Conservation (phyloP, 208 protist genomes). For the Trypanosomatidae sp. region DNA sequence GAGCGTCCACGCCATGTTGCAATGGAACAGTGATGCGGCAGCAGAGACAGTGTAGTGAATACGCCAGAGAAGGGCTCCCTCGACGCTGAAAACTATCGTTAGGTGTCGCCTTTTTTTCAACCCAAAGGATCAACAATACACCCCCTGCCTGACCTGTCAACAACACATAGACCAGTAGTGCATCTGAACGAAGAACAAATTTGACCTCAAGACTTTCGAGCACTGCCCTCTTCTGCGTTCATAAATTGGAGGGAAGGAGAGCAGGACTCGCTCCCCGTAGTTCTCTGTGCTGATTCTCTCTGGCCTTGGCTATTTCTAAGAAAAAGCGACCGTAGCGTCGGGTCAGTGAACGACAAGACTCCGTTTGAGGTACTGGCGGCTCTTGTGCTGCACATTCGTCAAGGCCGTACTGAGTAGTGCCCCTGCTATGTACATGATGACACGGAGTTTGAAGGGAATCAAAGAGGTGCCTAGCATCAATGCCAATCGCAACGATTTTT, state of each 20-base stretch:
- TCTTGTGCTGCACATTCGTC: not conserved
- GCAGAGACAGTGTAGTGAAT: not conserved
- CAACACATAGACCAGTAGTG: not conserved
- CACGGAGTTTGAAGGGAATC: not conserved
- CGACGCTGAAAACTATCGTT: not conserved
- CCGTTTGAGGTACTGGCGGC: not conserved
- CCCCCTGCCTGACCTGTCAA: not conserved
- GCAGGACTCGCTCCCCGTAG: not conserved
- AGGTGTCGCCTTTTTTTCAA: not conserved
- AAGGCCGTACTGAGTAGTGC: no score
- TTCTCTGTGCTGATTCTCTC: not conserved
- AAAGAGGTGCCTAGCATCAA: not conserved
- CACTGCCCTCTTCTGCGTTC: not conserved
- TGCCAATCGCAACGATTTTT: not conserved
- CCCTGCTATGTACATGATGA: conserved; percentile 6
- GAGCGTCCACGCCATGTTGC: not conserved
- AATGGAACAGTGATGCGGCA: not conserved
- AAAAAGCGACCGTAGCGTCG: not conserved
- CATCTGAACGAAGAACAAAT: not conserved
- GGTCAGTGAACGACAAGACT: not conserved
- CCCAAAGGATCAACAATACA: not conserved
- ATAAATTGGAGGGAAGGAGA: not conserved
- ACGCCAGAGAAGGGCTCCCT: not conserved
- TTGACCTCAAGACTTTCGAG: no score
- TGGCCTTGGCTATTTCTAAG: not conserved